Percentiles rank a stretch among this genome's conserved stretches.
Evolutionary conservation across 2,329 filamentous ascomycete species (phyloP).

Genomic region (Verticillium klebahnii): DNA sequence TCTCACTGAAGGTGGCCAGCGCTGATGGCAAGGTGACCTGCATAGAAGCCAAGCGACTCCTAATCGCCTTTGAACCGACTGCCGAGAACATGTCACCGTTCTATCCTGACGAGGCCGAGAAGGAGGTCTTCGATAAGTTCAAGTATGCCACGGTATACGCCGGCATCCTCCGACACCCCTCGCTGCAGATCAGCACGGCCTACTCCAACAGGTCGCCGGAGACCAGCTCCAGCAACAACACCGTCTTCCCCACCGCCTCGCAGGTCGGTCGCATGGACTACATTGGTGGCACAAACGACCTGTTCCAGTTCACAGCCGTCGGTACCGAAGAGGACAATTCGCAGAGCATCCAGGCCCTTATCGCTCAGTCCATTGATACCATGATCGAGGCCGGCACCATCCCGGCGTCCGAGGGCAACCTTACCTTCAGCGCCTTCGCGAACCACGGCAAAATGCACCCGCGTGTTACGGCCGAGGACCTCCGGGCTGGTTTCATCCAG

Average conservation of each 20-base stretch:
- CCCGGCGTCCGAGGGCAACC: constrained; percentile 13
- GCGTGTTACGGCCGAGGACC: constrained; percentile 24
- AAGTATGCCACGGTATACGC: constrained; percentile 16
- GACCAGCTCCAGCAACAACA: constrained; percentile 16
- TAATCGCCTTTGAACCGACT: constrained; percentile 18
- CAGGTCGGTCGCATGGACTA: constrained; percentile 22
- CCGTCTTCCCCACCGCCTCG: constrained; percentile 15
- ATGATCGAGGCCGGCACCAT: constrained; percentile 22
- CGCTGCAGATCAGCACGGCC: constrained; percentile 13
- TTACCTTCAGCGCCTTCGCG: constrained; percentile 27
- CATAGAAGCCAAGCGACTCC: constrained; percentile 17
- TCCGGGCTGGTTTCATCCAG: constrained; percentile 34
- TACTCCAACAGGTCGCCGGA: constrained; percentile 16
- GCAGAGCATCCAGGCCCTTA: constrained; percentile 17
- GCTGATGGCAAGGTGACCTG: constrained; percentile 7
- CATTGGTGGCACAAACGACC: constrained; percentile 20
- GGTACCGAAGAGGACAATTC: constrained; percentile 15
- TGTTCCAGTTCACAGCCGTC: constrained; percentile 24
- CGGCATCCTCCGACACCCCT: constrained; percentile 19
- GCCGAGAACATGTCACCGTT: constrained; percentile 15
- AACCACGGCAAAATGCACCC: constrained; percentile 32
- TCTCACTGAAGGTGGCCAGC: constrained; percentile 10
- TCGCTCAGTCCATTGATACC: constrained; percentile 19
- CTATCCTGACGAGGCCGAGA: constrained; percentile 12
- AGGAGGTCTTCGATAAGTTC: constrained; percentile 14